These are phyloP conservation scores for Metarhizium humberi DNA, from an alignment of 2,329 filamentous ascomycete genomes.

Conservation along the genomic window DNA sequence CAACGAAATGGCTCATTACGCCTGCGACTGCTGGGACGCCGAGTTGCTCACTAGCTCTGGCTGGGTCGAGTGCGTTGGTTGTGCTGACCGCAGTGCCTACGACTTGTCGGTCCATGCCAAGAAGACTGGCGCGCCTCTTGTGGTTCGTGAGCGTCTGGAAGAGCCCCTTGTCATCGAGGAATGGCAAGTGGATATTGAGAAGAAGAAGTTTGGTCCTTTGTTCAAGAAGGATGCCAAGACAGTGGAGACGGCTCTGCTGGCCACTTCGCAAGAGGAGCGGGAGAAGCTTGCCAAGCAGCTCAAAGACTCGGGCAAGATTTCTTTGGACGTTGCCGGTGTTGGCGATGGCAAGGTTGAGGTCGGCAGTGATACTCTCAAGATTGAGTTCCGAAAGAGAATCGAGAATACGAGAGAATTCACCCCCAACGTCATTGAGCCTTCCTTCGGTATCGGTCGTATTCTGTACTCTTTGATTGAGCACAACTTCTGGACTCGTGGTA, in stretches of 20 bases:
- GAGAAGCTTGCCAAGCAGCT: slow-evolving; percentile 72
- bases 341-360: slow-evolving; percentile 69
- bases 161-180: slow-evolving; percentile 75
- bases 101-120: slow-evolving; percentile 88
- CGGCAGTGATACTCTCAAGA: slow-evolving; percentile 66
- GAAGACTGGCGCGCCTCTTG: slow-evolving; percentile 77
- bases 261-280: slow-evolving; percentile 68
- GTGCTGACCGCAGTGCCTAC: slow-evolving; percentile 90
- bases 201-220: slow-evolving; percentile 89
- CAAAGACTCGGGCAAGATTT: slow-evolving; percentile 62
- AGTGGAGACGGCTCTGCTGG: slow-evolving; percentile 70
- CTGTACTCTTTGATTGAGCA: slow-evolving; percentile 92
- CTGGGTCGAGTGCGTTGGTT: slow-evolving; percentile 98
- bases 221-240: slow-evolving; percentile 93
- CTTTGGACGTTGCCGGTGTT: slow-evolving; percentile 61
- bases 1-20: slow-evolving; percentile 76
- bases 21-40: slow-evolving; percentile 95
- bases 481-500: slow-evolving; percentile 78
- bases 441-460: slow-evolving; percentile 93
- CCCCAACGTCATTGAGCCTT: slow-evolving; percentile 94
- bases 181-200: slow-evolving; percentile 80
- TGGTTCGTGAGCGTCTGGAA: slow-evolving; percentile 73
- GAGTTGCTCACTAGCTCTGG: slow-evolving; percentile 86
- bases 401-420: slow-evolving; percentile 87
- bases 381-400: slow-evolving; percentile 73